Percentiles rank a stretch among this genome's conserved stretches.
Evolutionary conservation across 2,329 filamentous ascomycete species (phyloP).

Genomic region (Botrytis cinerea): DNA sequence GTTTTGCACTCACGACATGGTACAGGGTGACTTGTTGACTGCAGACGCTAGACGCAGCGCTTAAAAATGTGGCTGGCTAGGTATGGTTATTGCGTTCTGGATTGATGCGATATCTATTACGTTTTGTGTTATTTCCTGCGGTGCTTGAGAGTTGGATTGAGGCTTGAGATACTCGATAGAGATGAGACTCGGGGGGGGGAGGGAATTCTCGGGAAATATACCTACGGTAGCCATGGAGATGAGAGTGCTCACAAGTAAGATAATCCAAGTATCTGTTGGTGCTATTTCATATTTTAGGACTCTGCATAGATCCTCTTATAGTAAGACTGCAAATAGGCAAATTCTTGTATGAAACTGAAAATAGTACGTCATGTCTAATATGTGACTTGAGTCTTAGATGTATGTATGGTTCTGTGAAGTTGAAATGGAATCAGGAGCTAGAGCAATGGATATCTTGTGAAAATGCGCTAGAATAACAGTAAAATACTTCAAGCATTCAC

Average conservation of each 20-base stretch:
- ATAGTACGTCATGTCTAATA: neutral
- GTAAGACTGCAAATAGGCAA: neutral
- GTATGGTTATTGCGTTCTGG: no score
- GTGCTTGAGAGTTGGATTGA: no score
- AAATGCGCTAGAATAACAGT: neutral
- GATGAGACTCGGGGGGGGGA: no score
- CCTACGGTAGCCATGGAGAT: neutral
- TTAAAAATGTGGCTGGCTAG: no score
- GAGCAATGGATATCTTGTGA: neutral
- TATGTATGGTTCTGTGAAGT: no score
- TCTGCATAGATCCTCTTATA: neutral
- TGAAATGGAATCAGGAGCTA: neutral
- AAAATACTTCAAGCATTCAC: neutral
- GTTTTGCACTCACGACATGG: no score
- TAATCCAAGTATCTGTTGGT: neutral
- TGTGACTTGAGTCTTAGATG: neutral
- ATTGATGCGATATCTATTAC: no score
- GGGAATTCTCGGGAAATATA: neutral
- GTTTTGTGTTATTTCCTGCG: no score
- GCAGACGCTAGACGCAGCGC: no score
- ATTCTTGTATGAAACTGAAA: neutral
- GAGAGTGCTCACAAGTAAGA: neutral
- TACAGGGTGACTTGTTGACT: no score
- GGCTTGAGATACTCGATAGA: no score
- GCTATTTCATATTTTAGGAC: neutral